Base-by-base conservation (phyloP, 257 asterid genomes). In the Solanum clarkiae region DNA sequence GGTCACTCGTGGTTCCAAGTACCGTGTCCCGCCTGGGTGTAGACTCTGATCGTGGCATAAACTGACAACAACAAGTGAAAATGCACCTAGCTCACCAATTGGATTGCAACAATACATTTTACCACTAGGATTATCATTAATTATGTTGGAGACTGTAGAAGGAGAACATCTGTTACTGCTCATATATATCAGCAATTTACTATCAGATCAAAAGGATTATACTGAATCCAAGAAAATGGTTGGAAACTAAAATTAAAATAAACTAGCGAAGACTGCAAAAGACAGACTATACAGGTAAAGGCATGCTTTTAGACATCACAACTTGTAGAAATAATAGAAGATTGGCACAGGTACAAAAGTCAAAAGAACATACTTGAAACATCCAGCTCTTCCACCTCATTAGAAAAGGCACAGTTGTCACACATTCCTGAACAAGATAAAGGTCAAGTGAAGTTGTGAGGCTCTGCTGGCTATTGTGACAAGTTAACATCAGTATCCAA, bases 351-450 rank as follows among this genome's bases (percentile, higher is more conserved):
- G 47, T 6, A 42, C 32, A 32, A 51, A 42, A 80, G 85, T 70
- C 24, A 85, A 59, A 62, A 16, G 24, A 56, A 60, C 88, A 47
- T 89, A 96, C 99, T 97, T 79, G 98, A 92, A 84, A 89, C 98
- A 87, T 97, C 98, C 90, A 95, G 69, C 83, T 97, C 97, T 84
- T 90, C 91, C 88, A 95, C 86, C 85, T 93, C 96, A 62, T 90
- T 84, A 80, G 89, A 57, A 86, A 94, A 94, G 80, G 96, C 93
- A 86, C 99, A 97, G 87, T 95, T 95, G 86, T 95, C 99, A 85
- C 99, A 97, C 98, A 97, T 95, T 85, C 99, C 99, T 97, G 95
- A 86, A 82, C 86, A 85, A 80, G 77, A 84, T 66, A 49, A 68
- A 77, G 82, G 65, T 77, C 63, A 77, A 69, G 59, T 17, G 63